Percentiles rank a stretch among this genome's conserved stretches.
Evolutionary conservation across 2,329 filamentous ascomycete genomes (phyloP).

Genomic region (Colletotrichum chlorophyti): DNA sequence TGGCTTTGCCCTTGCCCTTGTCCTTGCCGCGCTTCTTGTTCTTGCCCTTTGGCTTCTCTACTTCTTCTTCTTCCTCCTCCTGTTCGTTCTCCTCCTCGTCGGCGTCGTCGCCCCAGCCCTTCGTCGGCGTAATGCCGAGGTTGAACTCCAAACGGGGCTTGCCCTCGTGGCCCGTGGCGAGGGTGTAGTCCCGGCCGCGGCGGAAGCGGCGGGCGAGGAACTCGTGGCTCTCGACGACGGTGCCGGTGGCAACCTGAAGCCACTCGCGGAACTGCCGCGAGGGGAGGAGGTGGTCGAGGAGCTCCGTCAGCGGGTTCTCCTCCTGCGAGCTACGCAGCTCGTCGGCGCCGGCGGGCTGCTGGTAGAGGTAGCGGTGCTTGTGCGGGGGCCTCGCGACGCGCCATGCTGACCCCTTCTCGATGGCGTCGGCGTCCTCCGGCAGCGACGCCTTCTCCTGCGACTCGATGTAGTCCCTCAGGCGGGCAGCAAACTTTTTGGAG

Average conservation of each 20-base stretch:
- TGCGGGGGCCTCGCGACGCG: conserved; percentile 86
- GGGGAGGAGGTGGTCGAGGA: conserved; percentile 83
- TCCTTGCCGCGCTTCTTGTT: conserved; percentile 41
- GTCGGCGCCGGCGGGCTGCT: conserved; percentile 59
- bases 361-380: conserved; percentile 92
- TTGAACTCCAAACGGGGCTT: conserved; percentile 86
- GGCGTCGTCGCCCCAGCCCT: conserved; percentile 81
- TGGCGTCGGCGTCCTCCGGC: conserved; percentile 56
- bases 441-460: conserved; percentile 62
- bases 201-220: conserved; percentile 88
- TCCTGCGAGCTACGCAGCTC: conserved; percentile 45
- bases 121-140: conserved; percentile 82
- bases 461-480: conserved; percentile 75
- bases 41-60: conserved; percentile 40
- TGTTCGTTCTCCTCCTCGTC: conserved; percentile 58
- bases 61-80: conserved; percentile 48
- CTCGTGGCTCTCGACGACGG: conserved; percentile 75
- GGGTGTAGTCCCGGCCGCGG: conserved; percentile 86
- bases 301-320: conserved; percentile 72
- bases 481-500: conserved; percentile 75
- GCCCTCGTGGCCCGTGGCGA: conserved; percentile 84
- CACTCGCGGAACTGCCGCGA: conserved; percentile 88
- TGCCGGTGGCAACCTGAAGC: conserved; percentile 83
- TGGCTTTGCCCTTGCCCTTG: conserved; percentile 39
- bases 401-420: conserved; percentile 69